Base-by-base conservation (phyloP, 2,329 filamentous ascomycete genomes). In the Triangularia setosa region DNA sequence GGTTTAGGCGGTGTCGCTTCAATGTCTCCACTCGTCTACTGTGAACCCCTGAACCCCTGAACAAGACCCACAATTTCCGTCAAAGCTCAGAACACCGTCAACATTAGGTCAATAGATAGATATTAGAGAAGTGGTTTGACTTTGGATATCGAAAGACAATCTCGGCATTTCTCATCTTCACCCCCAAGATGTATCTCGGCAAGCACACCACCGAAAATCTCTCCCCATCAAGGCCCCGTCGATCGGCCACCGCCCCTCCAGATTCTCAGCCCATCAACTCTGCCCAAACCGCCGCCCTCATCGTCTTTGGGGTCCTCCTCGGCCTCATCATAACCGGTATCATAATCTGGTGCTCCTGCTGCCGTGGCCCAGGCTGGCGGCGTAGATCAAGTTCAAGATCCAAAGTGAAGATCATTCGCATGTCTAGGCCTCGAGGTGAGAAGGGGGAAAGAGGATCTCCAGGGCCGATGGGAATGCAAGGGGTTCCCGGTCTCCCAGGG, bases 231-330 rank as follows among this genome's bases (percentile, higher is more conserved):
- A 12, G 28, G 16, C 9, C 40, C 24, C 33, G 40, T 14, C 35
- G 21, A 33, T 27, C 33, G 53, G 16, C 24, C 9, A 30, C 24
- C 21, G 12, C 21, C 14, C 14, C 14, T 11, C n/a, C 55, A 30
- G 40, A 48, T 58, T 6, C 11, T 23, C 55, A 33, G 21, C 35
- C 23, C 8, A 2, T 53, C 12, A 53, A 40, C 14, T 60, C 58
- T 2, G 58, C 40, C 9, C 58, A 60, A 30, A 60, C 58, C 3
- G 58, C 58, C 18, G 40, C 40, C 14, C 25, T 60, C 4, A 60
- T 60, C 40, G 58, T 60, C 40, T 60, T 60, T 53, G 35, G 33
- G 3, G 23, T 60, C 11, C 35, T 60, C 24, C 24, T 60, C 16
- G 58, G 58, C 24, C 24, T 60, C 14, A 18, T 18, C 5, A 18